Percentiles rank a stretch among this genome's conserved stretches.
These are phyloP conservation scores for Glycine soja DNA, from an alignment of 306 rosid genomes.

Conservation along the genomic window DNA sequence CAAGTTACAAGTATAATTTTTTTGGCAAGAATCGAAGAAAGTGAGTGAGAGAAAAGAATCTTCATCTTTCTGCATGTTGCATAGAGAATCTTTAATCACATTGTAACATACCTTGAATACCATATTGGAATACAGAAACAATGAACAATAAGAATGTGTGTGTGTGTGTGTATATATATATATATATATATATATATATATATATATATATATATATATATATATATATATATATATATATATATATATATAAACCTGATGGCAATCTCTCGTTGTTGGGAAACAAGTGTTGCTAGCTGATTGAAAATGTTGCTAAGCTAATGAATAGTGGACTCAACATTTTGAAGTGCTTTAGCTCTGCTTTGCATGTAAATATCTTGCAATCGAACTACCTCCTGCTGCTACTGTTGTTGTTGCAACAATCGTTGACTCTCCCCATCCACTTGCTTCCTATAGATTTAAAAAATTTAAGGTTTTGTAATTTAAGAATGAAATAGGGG, in stretches of 20 bases:
- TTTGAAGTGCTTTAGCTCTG: slow-evolving; percentile 97
- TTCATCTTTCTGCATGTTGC: slow-evolving; percentile 54
- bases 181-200: too few relatives aligned
- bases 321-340: slow-evolving; percentile 95
- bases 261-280: slow-evolving; percentile 97
- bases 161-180: too few relatives aligned
- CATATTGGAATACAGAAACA: slow-evolving; percentile 20
- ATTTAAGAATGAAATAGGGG: too few relatives aligned
- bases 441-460: slow-evolving; percentile 64
- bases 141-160: neutral
- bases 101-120: slow-evolving; percentile 1
- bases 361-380: slow-evolving; percentile 97
- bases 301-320: slow-evolving; percentile 93
- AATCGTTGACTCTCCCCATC: slow-evolving; percentile 88
- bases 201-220: too few relatives aligned
- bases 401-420: slow-evolving; percentile 61
- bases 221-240: too few relatives aligned
- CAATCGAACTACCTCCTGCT: slow-evolving; percentile 81
- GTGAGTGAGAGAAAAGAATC: slow-evolving; percentile 35
- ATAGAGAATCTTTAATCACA: slow-evolving; percentile 6
- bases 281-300: slow-evolving; percentile 93
- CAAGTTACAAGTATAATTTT: neutral
- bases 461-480: too few relatives aligned
- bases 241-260: slow-evolving; percentile 64
- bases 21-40: neutral